phyloP scores from a whole-genome alignment of 1,284 basidiomycete genomes.

The Coniophora puteana region DNA sequence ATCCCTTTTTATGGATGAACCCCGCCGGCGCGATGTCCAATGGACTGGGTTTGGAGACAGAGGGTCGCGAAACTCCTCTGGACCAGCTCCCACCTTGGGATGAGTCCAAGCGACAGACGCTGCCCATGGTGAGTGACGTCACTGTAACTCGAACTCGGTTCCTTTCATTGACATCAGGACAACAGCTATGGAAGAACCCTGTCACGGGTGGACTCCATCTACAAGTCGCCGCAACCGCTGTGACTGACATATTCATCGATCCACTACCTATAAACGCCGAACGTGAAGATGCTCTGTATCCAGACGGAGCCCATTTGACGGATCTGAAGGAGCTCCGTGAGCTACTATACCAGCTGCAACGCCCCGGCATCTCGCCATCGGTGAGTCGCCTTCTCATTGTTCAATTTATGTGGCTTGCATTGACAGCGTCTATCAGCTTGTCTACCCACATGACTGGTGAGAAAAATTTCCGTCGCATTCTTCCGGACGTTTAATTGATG shows the following conservation, averaged over 20 bases:
- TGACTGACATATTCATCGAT: slow-evolving; percentile 39
- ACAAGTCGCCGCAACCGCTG: slow-evolving; percentile 54
- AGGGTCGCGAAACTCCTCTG: slow-evolving; percentile 64
- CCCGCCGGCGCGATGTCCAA: slow-evolving; percentile 67
- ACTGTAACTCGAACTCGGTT: not conserved
- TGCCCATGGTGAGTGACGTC: slow-evolving; percentile 52
- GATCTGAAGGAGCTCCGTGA: slow-evolving; percentile 54
- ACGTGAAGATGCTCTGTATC: slow-evolving; percentile 45
- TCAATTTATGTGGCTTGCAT: not conserved
- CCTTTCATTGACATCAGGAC: not conserved
- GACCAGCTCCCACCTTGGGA: slow-evolving; percentile 73
- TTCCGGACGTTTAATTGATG: slow-evolving; percentile 16
- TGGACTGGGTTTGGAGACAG: slow-evolving; percentile 76
- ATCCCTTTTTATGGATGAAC: slow-evolving; percentile 87
- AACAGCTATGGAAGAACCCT: slow-evolving; percentile 66
- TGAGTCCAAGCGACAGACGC: slow-evolving; percentile 64
- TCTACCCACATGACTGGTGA: slow-evolving; percentile 47
- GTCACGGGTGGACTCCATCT: slow-evolving; percentile 58
- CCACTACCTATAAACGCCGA: slow-evolving; percentile 42
- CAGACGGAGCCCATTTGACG: slow-evolving; percentile 53
- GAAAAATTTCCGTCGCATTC: slow-evolving; percentile 39
- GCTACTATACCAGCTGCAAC: slow-evolving; percentile 57
- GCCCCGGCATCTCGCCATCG: slow-evolving; percentile 58
- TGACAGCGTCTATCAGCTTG: slow-evolving; percentile 21
- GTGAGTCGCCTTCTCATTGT: slow-evolving; percentile 19